phyloP scores from a whole-genome alignment of 78 protist genomes.

The Capsaspora owczarzaki region DNA sequence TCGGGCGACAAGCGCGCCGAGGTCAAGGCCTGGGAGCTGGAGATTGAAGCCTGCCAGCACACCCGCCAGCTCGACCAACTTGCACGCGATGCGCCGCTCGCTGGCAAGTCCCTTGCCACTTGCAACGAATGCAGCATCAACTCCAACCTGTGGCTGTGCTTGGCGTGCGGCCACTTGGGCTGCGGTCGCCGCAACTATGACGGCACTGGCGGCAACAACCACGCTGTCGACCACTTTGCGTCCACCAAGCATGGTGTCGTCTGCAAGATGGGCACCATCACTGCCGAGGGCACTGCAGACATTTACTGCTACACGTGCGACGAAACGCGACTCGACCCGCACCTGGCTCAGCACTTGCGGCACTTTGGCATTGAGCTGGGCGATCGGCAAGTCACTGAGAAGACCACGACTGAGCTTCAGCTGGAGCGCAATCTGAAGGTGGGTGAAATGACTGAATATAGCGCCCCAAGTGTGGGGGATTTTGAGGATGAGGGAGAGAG shows the following conservation, averaged over 20 bases:
- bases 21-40: neutral
- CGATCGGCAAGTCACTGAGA: constrained; percentile 69
- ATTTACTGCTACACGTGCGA: constrained; percentile 68
- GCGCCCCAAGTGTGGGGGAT: no score
- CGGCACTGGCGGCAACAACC: constrained; percentile 82
- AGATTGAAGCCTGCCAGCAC: neutral
- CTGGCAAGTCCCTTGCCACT: constrained; percentile 1
- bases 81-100: neutral
- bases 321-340: constrained; percentile 69
- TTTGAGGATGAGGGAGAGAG: no score
- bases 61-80: neutral
- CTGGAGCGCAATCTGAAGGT: constrained; percentile 60
- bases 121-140: constrained; percentile 35
- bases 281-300: constrained; percentile 74
- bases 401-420: constrained; percentile 78
- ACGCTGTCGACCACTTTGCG: constrained; percentile 76
- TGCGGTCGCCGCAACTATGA: constrained; percentile 75
- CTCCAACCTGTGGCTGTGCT: constrained; percentile 83
- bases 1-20: neutral
- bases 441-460: no score
- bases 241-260: constrained; percentile 72
- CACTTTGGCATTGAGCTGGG: constrained; percentile 81
- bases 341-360: constrained; percentile 69
- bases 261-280: constrained; percentile 93
- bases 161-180: constrained; percentile 77